A percentile compares a stretch with the other conserved stretches of the same genome.
These are phyloP conservation scores for Gyromitra esculenta DNA, from an alignment of 2,329 filamentous ascomycete species.

Conservation along the genomic window DNA sequence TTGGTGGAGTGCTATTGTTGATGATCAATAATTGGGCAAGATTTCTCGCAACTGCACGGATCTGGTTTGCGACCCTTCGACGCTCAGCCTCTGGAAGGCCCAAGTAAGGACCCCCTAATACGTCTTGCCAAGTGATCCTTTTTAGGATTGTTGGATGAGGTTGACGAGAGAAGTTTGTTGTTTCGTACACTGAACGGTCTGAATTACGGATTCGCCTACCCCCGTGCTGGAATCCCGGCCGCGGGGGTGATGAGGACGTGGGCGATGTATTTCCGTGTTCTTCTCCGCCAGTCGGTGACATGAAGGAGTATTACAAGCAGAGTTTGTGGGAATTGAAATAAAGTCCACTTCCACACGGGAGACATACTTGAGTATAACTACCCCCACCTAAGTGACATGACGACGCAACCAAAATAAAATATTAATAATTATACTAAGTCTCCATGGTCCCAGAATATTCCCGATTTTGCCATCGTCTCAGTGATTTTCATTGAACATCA, in stretches of 20 bases:
- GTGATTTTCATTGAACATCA: slow-evolving; percentile 9
- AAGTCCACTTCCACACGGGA: slow-evolving; percentile 3
- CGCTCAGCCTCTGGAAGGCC: slow-evolving; percentile 31
- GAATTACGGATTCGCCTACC: slow-evolving; percentile 33
- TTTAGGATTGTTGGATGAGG: slow-evolving; percentile 38
- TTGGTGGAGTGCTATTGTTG: slow-evolving; percentile 35
- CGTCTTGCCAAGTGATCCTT: slow-evolving; percentile 41
- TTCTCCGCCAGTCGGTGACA: slow-evolving; percentile 30
- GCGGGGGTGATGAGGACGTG: slow-evolving; percentile 23
- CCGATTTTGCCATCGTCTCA: slow-evolving; percentile 7
- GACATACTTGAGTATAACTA: slow-evolving; percentile 29
- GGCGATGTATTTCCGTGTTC: slow-evolving; percentile 26
- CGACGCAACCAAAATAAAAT: neutral
- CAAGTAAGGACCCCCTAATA: slow-evolving; percentile 23
- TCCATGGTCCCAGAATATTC: slow-evolving; percentile 10
- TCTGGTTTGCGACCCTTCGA: slow-evolving; percentile 34
- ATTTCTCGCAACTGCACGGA: slow-evolving; percentile 30
- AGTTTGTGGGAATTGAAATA: slow-evolving; percentile 6
- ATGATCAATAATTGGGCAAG: slow-evolving; percentile 32
- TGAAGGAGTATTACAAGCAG: slow-evolving; percentile 23
- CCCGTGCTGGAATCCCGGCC: slow-evolving; percentile 34
- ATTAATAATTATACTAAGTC: neutral
- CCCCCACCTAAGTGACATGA: slow-evolving; percentile 3
- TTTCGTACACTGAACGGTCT: slow-evolving; percentile 36
- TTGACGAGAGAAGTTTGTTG: slow-evolving; percentile 30